phyloP scores from a whole-genome alignment of 1,139 yeast species.

The Pichia sp. region DNA sequence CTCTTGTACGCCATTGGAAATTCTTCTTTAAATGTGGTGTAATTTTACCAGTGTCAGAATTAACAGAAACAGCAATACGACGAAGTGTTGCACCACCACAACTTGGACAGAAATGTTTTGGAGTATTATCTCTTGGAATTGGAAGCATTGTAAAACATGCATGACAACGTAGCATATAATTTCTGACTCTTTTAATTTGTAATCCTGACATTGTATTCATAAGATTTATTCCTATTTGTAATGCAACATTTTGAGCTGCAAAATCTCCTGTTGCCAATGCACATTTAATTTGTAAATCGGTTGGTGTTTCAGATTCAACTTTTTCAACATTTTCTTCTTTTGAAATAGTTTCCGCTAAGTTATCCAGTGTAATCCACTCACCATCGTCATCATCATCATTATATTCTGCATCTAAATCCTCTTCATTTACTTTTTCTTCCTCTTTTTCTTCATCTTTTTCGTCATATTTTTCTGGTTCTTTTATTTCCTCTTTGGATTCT shows the following conservation, averaged over 20 bases:
- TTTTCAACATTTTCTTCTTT: conserved; percentile 51
- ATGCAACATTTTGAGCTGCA: conserved; percentile 91
- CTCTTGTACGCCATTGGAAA: conserved; percentile 91
- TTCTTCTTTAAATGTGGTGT: conserved; percentile 88
- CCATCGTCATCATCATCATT: conserved; percentile 73
- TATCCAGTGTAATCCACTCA: conserved; percentile 94
- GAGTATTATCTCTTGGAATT: conserved; percentile 65
- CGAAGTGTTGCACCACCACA: conserved; percentile 92
- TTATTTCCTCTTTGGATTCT: neutral
- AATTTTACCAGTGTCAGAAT: conserved; percentile 69
- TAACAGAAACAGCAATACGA: conserved; percentile 86
- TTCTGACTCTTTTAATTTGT: conserved; percentile 78
- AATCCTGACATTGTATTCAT: conserved; percentile 83
- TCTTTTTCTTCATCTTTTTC: neutral
- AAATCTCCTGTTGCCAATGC: conserved; percentile 95
- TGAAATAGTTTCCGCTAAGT: conserved; percentile 59
- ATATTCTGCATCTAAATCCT: conserved; percentile 38
- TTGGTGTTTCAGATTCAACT: conserved; percentile 26
- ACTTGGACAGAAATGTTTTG: conserved; percentile 87
- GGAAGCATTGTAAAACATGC: conserved; percentile 87
- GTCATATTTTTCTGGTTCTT: neutral
- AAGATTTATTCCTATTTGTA: conserved; percentile 82
- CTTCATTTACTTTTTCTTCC: conserved; percentile 17
- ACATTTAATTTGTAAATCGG: conserved; percentile 42
- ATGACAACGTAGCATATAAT: conserved; percentile 93